Conservation (phyloP, 768 basidiomycete genomes). For the Mycena galopus region DNA sequence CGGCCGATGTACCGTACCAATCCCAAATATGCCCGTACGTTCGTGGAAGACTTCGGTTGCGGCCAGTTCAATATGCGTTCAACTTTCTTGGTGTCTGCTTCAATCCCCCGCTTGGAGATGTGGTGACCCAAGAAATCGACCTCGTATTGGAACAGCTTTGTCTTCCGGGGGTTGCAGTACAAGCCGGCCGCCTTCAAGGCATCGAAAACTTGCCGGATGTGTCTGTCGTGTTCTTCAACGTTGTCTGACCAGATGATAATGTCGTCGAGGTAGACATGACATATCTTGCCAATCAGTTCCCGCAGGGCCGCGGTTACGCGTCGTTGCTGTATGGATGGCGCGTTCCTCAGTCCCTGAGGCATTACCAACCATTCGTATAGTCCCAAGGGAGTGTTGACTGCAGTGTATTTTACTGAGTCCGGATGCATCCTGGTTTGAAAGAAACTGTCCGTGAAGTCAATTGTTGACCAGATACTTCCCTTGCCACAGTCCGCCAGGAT, state of each 20-base stretch:
- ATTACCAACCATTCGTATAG: conserved; percentile 56
- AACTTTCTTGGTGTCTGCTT: too few species aligned
- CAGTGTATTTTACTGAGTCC: conserved; percentile 45
- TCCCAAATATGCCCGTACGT: too few species aligned
- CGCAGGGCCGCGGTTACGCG: conserved; percentile 42
- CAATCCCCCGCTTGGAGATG: conserved; percentile 34
- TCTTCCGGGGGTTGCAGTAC: conserved; percentile 46
- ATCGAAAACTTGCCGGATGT: conserved; percentile 40
- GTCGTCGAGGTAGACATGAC: conserved; percentile 45
- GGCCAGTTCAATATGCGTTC: too few species aligned
- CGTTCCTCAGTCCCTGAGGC: conserved; percentile 50
- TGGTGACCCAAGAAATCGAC: conserved; percentile 37
- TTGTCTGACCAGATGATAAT: conserved; percentile 48
- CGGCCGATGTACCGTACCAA: too few species aligned
- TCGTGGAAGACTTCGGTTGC: too few species aligned
- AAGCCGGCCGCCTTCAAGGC: conserved; percentile 37
- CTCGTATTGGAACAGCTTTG: conserved; percentile 36
- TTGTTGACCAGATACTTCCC: conserved; percentile 48
- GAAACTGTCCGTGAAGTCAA: conserved; percentile 55
- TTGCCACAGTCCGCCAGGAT: conserved; percentile 50
- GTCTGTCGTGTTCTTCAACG: conserved; percentile 32
- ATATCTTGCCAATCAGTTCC: conserved; percentile 42
- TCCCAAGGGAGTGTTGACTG: conserved; percentile 45
- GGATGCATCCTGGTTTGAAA: conserved; percentile 49
- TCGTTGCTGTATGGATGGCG: conserved; percentile 47